Evolutionary conservation across 2,329 filamentous ascomycete species (phyloP), one percentile per base, ranked within the genome.

Genomic region (Cryphonectria japonica): DNA sequence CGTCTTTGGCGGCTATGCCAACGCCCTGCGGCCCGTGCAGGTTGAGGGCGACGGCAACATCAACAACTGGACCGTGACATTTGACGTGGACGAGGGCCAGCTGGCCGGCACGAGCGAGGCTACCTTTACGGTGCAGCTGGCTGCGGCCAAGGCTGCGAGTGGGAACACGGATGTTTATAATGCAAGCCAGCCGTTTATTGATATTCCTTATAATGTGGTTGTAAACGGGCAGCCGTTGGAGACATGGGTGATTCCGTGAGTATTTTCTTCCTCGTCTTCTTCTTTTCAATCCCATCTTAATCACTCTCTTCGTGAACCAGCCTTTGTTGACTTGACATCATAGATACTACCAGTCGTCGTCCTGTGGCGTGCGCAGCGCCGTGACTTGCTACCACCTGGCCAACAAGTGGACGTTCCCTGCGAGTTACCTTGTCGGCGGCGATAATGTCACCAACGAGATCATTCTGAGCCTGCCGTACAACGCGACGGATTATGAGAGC

Each of bases 141-240:
- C 89, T 0, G 89, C 86, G 2, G 89, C 85, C 1, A 91, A 91
- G 79, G 88, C 87, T 0, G 87, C 87, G 4, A 83, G 85, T 0
- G 88, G 89, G 1, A 91, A 91, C 75, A 90, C 87, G 0, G 88
- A 91, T 76, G 80, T 85, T 1, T 88, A 80, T 74, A 89, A 88
- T 73, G 80, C 84, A 2, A 83, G 80, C 2, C 83, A 91, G 76
- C 82, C 82, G 34, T 86, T 85, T 72, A 80, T 82, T 2, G 86
- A 90, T 73, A 76, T 91, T 11, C 83, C 84, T 0, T 86, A 87
- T 66, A 82, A 78, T 0, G 79, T 84, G 16, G 77, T 72, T 46
- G 74, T 84, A 60, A 84, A 84, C 68, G 82, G 81, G 4, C 75
- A 77, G 71, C 80, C 81, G 66, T 76, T 86, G 64, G 81, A 85